Evolutionary conservation across 2,329 filamentous ascomycete genomes (phyloP).

Genomic region (Claviceps maximensis): DNA sequence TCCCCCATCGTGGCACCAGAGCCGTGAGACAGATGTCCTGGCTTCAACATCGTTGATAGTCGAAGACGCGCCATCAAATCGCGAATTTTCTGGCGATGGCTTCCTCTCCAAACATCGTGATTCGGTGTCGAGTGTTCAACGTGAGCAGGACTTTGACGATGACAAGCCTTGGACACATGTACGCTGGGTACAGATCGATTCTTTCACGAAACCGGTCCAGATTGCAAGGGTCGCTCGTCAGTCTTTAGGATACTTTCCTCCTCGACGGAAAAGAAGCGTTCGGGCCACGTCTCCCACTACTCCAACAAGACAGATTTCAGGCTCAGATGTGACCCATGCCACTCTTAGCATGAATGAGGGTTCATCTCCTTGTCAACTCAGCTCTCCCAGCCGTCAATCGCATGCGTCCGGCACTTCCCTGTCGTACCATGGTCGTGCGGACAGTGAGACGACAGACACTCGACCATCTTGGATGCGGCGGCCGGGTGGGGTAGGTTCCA

Average conservation of each 20-base stretch:
- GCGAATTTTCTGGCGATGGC: slow-evolving; percentile 22
- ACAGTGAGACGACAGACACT: slow-evolving; percentile 25
- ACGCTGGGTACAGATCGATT: slow-evolving; percentile 74
- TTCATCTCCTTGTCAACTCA: slow-evolving; percentile 28
- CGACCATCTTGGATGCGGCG: slow-evolving; percentile 56
- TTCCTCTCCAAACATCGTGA: slow-evolving; percentile 24
- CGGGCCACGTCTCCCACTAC: slow-evolving; percentile 51
- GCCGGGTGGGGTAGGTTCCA: slow-evolving; percentile 78
- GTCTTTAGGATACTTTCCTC: slow-evolving; percentile 82
- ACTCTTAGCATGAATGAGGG: slow-evolving; percentile 23
- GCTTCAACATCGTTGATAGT: slow-evolving; percentile 30
- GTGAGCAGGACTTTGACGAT: slow-evolving; percentile 26
- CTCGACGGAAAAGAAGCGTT: slow-evolving; percentile 72
- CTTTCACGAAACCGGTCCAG: slow-evolving; percentile 55
- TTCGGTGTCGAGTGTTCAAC: slow-evolving; percentile 19
- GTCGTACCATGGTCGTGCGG: slow-evolving; percentile 23
- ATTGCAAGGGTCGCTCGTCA: slow-evolving; percentile 73
- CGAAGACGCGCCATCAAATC: slow-evolving; percentile 11
- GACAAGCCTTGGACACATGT: slow-evolving; percentile 73
- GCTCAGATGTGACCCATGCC: slow-evolving; percentile 44
- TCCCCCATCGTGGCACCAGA: slow-evolving; percentile 29
- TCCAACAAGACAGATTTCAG: slow-evolving; percentile 54
- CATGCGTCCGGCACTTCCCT: slow-evolving; percentile 20
- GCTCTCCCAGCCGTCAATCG: slow-evolving; percentile 25
- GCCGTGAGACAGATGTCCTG: slow-evolving; percentile 36